Evolutionary conservation across 2,329 filamentous ascomycete species (phyloP), one percentile per base, ranked within the genome.

Genomic region (Botrytis fabae): DNA sequence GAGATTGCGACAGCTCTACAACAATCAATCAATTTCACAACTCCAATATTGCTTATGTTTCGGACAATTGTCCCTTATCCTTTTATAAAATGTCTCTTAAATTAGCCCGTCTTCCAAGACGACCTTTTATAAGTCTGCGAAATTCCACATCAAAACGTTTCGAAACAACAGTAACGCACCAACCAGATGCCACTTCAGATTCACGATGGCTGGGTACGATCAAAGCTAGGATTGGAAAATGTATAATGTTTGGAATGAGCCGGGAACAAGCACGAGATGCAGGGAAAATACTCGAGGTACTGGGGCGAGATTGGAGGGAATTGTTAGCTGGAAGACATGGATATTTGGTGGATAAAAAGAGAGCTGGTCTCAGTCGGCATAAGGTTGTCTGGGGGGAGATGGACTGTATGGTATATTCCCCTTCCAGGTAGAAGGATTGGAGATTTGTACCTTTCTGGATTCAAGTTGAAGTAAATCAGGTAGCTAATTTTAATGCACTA

Each of bases 311-410:
- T 76, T 96, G 93, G 93, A 85, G 92, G 61, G 88, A 89, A 76
- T 83, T 96, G 73, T 83, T 92, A 44, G 92, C 91, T 0, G 93
- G 92, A 0, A 90, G 89, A 73, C 92, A 95, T 78, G 93, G 93
- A 0, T 97, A 90, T 80, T 81, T 96, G 75, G 92, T 90, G 0
- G 87, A 85, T 18, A 84, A 86, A 74, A 86, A 87, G 76, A 85
- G 89, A 69, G 88, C 86, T 63, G 89, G 92, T 0, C 80, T 95
- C 48, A 88, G 89, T 75, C 84, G 86, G 70, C 90, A 93, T 74
- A 85, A 86, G 76, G 91, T 97, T 38, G 90, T 89, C 0, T 97
- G 93, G 93, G 94, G 94, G 44, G 94, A 97, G 81, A 93, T 94
- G 92, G 93, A 89, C 76, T 83, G 81, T 77, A 89, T 89, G 87